Evolutionary conservation across 2,329 filamentous ascomycete genomes (phyloP).

Genomic region (Plectosphaerella plurivora): DNA sequence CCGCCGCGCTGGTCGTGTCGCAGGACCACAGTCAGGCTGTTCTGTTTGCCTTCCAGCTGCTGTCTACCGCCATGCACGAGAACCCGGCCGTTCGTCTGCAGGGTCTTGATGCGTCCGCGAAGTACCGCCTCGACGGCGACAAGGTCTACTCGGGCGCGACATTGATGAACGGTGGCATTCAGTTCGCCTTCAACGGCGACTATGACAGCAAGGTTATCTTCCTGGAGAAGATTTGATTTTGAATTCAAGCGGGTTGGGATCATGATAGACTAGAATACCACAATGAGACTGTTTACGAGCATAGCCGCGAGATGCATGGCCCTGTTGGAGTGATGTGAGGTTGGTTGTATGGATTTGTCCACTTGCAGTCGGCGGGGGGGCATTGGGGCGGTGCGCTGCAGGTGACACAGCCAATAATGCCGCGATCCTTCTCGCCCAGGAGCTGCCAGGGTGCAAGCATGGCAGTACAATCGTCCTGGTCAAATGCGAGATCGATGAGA

Average conservation of each 20-base stretch:
- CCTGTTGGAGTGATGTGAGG: no score
- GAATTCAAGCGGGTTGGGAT: background rate
- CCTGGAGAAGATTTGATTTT: slow-evolving; percentile 37
- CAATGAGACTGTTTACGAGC: background rate
- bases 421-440: no score
- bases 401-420: no score
- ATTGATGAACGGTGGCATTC: slow-evolving; percentile 58
- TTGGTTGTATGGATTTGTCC: no score
- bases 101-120: slow-evolving; percentile 49
- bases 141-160: slow-evolving; percentile 51
- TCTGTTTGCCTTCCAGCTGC: slow-evolving; percentile 58
- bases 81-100: slow-evolving; percentile 49
- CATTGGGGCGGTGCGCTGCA: no score
- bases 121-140: slow-evolving; percentile 46
- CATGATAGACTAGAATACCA: background rate
- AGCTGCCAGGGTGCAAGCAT: no score
- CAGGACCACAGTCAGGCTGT: slow-evolving; percentile 44
- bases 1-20: slow-evolving; percentile 55
- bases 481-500: no score
- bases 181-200: slow-evolving; percentile 45
- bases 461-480: no score
- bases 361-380: no score
- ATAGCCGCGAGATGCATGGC: no score
- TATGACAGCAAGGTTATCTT: slow-evolving; percentile 55
- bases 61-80: slow-evolving; percentile 46